These are phyloP conservation scores for Sarcomyxa edulis DNA, from an alignment of 768 basidiomycete genomes.

Conservation along the genomic window DNA sequence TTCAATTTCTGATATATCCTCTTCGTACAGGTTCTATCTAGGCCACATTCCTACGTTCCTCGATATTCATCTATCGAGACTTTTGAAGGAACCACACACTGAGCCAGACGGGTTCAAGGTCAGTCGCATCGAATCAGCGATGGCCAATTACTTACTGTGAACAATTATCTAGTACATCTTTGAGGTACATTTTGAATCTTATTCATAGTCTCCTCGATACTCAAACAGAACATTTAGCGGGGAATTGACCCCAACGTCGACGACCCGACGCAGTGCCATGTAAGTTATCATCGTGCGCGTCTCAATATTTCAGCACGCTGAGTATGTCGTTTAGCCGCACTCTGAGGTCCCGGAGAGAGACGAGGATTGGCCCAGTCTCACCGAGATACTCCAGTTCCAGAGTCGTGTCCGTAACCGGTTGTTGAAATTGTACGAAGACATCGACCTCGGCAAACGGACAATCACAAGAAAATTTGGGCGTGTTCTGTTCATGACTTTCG, in stretches of 20 bases:
- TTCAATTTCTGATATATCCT: not conserved
- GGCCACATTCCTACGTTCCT: slow-evolving; percentile 93
- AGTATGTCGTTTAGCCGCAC: slow-evolving; percentile 59
- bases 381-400: slow-evolving; percentile 70
- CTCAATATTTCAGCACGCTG: not conserved
- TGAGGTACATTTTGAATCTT: slow-evolving; percentile 39
- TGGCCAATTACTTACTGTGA: slow-evolving; percentile 8
- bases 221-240: slow-evolving; percentile 42
- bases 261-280: slow-evolving; percentile 82
- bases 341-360: slow-evolving; percentile 78
- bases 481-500: slow-evolving; percentile 85
- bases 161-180: slow-evolving; percentile 56
- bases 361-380: slow-evolving; percentile 82
- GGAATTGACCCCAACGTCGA: slow-evolving; percentile 96
- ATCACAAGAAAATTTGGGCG: slow-evolving; percentile 67
- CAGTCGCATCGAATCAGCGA: slow-evolving; percentile 8
- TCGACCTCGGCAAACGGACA: slow-evolving; percentile 43
- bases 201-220: not conserved
- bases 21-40: too few species aligned
- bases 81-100: slow-evolving; percentile 74
- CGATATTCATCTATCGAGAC: slow-evolving; percentile 80
- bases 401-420: slow-evolving; percentile 74
- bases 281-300: slow-evolving; percentile 28
- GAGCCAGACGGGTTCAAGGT: slow-evolving; percentile 81
- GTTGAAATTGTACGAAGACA: slow-evolving; percentile 62